Evolutionary conservation across 1,284 basidiomycete genomes (phyloP), one percentile per base, ranked within the genome.

Genomic region (Ceratobasidium sp.): DNA sequence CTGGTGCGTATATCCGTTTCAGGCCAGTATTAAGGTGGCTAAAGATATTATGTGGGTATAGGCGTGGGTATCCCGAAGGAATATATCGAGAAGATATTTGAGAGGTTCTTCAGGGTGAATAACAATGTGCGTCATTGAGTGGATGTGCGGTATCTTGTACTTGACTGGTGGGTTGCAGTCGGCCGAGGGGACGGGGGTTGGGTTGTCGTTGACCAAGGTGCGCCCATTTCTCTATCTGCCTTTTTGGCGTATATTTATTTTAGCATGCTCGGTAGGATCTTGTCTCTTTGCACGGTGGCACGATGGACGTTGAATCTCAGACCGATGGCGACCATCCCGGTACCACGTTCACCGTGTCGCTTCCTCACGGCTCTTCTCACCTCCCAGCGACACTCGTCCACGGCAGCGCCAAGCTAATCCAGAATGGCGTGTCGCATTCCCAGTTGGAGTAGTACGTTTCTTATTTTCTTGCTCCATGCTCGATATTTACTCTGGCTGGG

Each of bases 121-220:
- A 52, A 76, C 27, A 23, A 55, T 16, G 73, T 62, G 35, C 10
- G 73, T 76, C 52, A 27, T 44, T n/a, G 54, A 38, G n/a, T 55
- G 20, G 23, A 16, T 55, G 27, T 23, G 18, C 12, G n/a, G 12
- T 23, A 20, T 35, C 6, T 41, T 3, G 35, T 20, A 52, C 3
- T 38, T 38, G 38, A 30, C 18, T 14, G 48, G 48, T 12, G 18
- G 18, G 10, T 48, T 48, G 44, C 33, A 71, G 69, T 20, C 69
- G 27, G 69, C 69, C 50, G 83, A 83, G 79, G 83, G 83, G 7
- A 83, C 83, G 6, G 83, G 83, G 6, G 83, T 84, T 67, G 83
- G 83, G 5, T 78, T 84, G 8, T 81, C 83, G 30, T 77, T 84
- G 8, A 83, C 83, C 8, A 81, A 76, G 38, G 79, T 67, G 48